Base-by-base conservation (phyloP, 768 basidiomycete species). In the Leucocoprinus leucothites region DNA sequence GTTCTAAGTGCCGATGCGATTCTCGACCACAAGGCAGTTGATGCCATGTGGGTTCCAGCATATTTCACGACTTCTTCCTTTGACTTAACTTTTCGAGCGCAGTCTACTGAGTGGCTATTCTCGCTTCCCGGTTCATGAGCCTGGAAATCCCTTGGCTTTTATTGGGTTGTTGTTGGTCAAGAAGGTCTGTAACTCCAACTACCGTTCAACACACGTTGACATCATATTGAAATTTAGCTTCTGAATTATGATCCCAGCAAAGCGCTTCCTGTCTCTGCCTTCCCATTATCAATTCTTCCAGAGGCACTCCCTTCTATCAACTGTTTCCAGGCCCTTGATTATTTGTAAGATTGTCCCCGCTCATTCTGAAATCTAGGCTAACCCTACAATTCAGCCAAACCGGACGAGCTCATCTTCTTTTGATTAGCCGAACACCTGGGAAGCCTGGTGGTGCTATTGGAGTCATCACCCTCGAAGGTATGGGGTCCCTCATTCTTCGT, bases 271-370 rank as follows among this genome's bases (percentile, higher is more conserved):
- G 86, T 95, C 6, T 85, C 85, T 0, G 71, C 82, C 36, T 92
- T 98, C 67, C 72, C 78, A 1, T 77, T 98, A 0, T 85, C 89
- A 0, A 87, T 96, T 24, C 70, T 98, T 13, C 96, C 96, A 0
- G 96, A 98, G 70, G 94, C 94, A 3, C 75, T 76, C 40, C 92
- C 93, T 0, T 79, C 82, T 9, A 95, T 97, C 66, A 95, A 92
- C 63, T 97, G 91, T 63, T 93, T 97, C 75, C 93, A 98, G 66
- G 94, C 94, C 0, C 71, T 98, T 43, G 94, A 97, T 67, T 96
- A 94, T 66, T 95, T 91, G 89, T 91, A 63, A 35, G 82, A n/a
- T n/a, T n/a, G n/a, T n/a, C n/a, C n/a, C n/a, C n/a, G n/a, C n/a
- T n/a, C n/a, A n/a, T n/a, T n/a, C n/a, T n/a, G n/a, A n/a, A n/a